Evolutionary conservation across 768 basidiomycete species (phyloP).

Genomic region (Daedaleopsis nitida): DNA sequence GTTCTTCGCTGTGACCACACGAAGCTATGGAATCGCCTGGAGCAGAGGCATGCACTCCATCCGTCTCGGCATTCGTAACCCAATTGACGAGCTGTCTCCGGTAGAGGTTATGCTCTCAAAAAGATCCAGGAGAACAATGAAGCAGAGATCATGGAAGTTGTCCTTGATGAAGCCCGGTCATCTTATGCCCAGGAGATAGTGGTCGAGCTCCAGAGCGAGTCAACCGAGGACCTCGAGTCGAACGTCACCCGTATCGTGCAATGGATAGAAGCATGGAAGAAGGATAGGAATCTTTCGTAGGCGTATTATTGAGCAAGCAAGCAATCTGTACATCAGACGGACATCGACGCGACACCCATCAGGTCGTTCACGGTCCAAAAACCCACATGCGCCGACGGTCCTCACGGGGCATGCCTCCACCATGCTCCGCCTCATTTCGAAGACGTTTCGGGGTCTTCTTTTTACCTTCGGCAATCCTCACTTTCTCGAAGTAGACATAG

Average conservation of each 20-base stretch:
- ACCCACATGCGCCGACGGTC: slow-evolving; percentile 23
- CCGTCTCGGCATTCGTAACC: neutral
- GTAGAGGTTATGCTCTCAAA: slow-evolving; percentile 81
- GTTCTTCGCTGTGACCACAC: slow-evolving; percentile 90
- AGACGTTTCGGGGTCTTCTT: slow-evolving; percentile 45
- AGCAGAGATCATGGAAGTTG: slow-evolving; percentile 96
- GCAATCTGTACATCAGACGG: neutral
- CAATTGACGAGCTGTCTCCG: neutral
- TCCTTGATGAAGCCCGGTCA: slow-evolving; percentile 83
- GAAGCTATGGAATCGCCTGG: slow-evolving; percentile 85
- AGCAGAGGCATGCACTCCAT: slow-evolving; percentile 72
- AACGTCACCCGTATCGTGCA: slow-evolving; percentile 87
- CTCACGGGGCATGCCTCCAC: slow-evolving; percentile 17
- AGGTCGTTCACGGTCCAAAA: neutral
- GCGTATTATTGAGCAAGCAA: neutral
- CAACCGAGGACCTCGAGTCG: slow-evolving; percentile 75
- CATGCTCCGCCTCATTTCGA: slow-evolving; percentile 35
- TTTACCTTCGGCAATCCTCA: slow-evolving; percentile 48
- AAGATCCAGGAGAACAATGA: slow-evolving; percentile 99
- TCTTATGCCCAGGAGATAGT: slow-evolving; percentile 88
- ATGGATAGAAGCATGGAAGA: slow-evolving; percentile 83
- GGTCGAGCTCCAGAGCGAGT: slow-evolving; percentile 80
- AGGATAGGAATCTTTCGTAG: slow-evolving; percentile 22
- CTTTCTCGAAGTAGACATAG: slow-evolving; percentile 52
- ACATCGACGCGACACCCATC: neutral